Conservation (phyloP, 2,329 filamentous ascomycete species). For the Colletotrichum tropicale region DNA sequence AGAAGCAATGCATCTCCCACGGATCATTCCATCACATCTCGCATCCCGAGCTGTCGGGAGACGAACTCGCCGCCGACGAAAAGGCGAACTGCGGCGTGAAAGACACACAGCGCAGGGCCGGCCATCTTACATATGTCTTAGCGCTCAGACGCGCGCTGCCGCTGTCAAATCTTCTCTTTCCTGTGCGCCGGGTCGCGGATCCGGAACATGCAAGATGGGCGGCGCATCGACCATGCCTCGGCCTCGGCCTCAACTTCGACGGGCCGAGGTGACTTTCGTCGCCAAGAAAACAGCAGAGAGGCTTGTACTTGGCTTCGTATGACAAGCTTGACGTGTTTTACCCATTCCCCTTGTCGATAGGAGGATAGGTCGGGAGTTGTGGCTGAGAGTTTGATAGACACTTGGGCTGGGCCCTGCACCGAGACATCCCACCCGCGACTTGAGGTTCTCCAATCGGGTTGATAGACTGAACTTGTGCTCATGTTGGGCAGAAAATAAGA, state of each 20-base stretch:
- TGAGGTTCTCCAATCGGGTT: neutral
- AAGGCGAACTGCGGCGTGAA: neutral
- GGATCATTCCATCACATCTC: neutral
- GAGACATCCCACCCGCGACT: neutral
- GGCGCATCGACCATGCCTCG: neutral
- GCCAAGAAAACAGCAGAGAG: neutral
- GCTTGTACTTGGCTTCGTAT: neutral
- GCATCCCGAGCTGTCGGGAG: neutral
- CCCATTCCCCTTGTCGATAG: neutral
- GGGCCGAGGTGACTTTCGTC: neutral
- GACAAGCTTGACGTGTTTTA: neutral
- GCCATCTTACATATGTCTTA: neutral
- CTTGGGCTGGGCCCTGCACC: neutral
- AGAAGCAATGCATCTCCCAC: neutral
- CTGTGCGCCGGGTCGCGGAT: neutral
- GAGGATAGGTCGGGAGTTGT: neutral
- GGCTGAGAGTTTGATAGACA: neutral
- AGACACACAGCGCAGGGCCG: neutral
- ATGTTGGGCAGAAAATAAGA: neutral
- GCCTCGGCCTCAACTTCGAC: neutral
- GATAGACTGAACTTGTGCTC: neutral
- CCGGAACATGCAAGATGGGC: neutral
- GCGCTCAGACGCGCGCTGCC: neutral
- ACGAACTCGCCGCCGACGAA: neutral
- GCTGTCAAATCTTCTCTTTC: neutral